phyloP scores from a whole-genome alignment of 176 grass and related monocot species.

The Oryza longistaminata region DNA sequence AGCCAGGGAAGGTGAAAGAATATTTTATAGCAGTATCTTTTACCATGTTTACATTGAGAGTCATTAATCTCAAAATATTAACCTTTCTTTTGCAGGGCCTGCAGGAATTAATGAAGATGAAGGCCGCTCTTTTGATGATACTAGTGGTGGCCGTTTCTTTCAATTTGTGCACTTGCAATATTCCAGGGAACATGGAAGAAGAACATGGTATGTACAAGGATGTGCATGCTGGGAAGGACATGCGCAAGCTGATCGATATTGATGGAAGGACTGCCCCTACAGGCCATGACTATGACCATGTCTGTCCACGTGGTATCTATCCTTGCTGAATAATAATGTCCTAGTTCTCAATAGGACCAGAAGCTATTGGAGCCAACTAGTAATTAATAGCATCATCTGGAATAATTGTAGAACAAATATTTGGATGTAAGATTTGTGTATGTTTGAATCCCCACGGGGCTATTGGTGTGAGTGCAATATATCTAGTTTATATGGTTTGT shows the following conservation, averaged over 20 bases:
- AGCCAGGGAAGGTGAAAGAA: not conserved
- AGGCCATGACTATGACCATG: constrained; percentile 26
- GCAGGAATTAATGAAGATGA: not conserved
- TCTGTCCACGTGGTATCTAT: constrained; percentile 30
- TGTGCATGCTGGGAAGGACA: not conserved
- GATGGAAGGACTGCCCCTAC: constrained; percentile 37
- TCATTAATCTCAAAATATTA: too few relatives aligned
- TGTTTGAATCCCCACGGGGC: too few relatives aligned
- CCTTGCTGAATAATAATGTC: constrained; percentile 7
- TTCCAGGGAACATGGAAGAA: not conserved
- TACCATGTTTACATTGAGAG: too few relatives aligned
- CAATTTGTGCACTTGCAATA: not conserved
- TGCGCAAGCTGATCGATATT: constrained; percentile 12
- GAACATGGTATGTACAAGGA: not conserved
- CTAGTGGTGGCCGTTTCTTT: not conserved
- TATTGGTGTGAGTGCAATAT: too few relatives aligned
- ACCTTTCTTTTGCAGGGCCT: not conserved
- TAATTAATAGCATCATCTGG: not conserved
- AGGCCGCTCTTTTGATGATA: not conserved
- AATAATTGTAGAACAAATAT: not conserved
- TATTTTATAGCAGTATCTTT: not conserved
- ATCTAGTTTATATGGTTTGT: too few relatives aligned
- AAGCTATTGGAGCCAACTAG: not conserved
- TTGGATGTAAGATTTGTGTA: not conserved
- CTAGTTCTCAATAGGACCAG: not conserved